Evolutionary conservation across 2,329 filamentous ascomycete genomes (phyloP), one percentile per base, ranked within the genome.

Genomic region (Atkinsonella texensis): DNA sequence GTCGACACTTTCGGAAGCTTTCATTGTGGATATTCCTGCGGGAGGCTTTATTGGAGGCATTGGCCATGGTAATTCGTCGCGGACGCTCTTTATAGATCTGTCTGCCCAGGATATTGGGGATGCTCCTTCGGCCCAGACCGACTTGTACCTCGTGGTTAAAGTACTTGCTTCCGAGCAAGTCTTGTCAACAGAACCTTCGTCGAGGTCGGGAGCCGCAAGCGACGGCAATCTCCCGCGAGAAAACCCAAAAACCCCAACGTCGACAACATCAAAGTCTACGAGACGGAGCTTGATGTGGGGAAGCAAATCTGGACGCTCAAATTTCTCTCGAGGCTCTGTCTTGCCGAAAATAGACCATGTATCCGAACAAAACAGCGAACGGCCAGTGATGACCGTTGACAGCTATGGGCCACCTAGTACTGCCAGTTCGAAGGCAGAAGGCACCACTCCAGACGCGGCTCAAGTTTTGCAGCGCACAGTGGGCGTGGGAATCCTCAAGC

Each of bases 71-170:
- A 77, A 80, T 20, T 84, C 84, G 62, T 80, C 90, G 63, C 88
- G 85, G 62, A 94, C 89, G 0, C 74, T 98, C 2, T 96, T 97
- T 59, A 84, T 88, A 2, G 89, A 97, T 60, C 72, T 98, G 17
- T 88, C 83, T 40, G 79, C 87, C 1, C 78, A 83, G 47, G 90
- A 96, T 60, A 76, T 83, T 53, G 81, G 81, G 23, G 80, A 83
- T 47, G 65, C 72, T 1, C 71, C 76, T 1, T 74, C 84, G 2
- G 76, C 80, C 9, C 85, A 85, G 46, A 80, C 80, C 3, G 85
- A 89, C 49, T 70, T 97, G 18, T 96, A 87, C 63, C 75, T 98
- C 1, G 83, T 96, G 3, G 85, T 93, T 56, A 89, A 87, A 60
- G 79, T 96, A 8, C 76, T 89, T 47, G 77, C 82, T 3, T 68